These are phyloP conservation scores for Quercus ilex DNA, from an alignment of 306 rosid species.

Conservation along the genomic window DNA sequence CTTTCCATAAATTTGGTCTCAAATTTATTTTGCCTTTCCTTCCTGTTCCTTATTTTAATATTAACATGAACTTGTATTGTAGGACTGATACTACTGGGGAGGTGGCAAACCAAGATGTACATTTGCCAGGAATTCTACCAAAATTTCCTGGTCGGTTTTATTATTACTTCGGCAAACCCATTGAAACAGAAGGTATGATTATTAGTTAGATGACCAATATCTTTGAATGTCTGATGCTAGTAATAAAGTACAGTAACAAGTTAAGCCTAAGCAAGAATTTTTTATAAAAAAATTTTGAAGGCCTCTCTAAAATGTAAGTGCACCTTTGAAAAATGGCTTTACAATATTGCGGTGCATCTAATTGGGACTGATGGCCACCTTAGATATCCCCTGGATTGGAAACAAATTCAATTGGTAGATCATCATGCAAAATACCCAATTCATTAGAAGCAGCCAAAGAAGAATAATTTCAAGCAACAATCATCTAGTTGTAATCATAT, in stretches of 20 bases:
- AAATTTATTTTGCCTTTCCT: not conserved
- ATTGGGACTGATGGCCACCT: not conserved
- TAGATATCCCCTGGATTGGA: not conserved
- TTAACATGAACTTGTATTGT: conserved; percentile 8
- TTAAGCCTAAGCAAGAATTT: not conserved
- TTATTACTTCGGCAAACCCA: conserved; percentile 76
- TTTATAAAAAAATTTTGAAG: not conserved
- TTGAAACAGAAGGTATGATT: conserved; percentile 71
- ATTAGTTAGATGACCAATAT: not conserved
- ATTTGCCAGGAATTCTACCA: conserved; percentile 68
- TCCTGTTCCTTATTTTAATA: not conserved
- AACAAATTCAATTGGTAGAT: too few species aligned
- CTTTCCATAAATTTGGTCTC: not conserved
- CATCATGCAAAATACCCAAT: too few species aligned
- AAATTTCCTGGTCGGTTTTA: conserved; percentile 86
- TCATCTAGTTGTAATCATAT: not conserved
- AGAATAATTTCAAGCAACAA: too few species aligned
- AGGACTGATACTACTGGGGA: conserved; percentile 61
- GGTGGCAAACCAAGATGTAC: conserved; percentile 66
- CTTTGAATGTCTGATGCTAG: not conserved
- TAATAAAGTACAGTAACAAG: not conserved
- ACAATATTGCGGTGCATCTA: not conserved
- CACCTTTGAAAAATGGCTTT: too few species aligned
- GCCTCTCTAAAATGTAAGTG: not conserved
- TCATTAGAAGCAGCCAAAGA: too few species aligned